phyloP scores from a whole-genome alignment of 495 filamentous ascomycete species.

The Talaromyces nanjingensis region DNA sequence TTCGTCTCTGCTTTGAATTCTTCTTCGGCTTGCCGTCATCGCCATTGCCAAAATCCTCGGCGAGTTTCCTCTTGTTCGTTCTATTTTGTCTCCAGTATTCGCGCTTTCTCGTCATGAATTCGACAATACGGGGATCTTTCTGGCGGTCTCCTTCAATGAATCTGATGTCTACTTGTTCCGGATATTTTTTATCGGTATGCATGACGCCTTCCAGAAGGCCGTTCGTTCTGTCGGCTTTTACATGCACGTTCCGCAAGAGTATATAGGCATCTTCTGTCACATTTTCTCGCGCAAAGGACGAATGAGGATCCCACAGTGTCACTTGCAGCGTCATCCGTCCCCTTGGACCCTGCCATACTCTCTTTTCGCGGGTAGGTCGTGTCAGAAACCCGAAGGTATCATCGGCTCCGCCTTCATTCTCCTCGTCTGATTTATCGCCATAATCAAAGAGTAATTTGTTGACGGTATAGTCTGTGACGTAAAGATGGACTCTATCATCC shows the following conservation, averaged over 20 bases:
- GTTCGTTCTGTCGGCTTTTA: constrained; percentile 47
- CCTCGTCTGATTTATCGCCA: constrained; percentile 26
- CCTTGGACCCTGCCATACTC: constrained; percentile 69
- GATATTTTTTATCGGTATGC: constrained; percentile 50
- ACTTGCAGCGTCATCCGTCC: constrained; percentile 69
- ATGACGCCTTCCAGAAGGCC: constrained; percentile 65
- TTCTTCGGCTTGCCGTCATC: constrained; percentile 25
- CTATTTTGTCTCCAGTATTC: constrained; percentile 53
- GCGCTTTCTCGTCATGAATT: constrained; percentile 54
- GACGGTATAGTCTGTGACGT: constrained; percentile 81
- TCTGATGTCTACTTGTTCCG: constrained; percentile 47
- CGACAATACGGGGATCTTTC: constrained; percentile 45
- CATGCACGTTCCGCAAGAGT: constrained; percentile 61
- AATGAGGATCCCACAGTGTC: constrained; percentile 65
- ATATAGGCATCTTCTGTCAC: constrained; percentile 56
- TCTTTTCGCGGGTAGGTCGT: constrained; percentile 12
- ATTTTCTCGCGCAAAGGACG: constrained; percentile 43
- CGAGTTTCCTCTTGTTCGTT: constrained; percentile 33
- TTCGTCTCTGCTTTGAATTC: constrained; percentile 21
- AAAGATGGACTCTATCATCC: constrained; percentile 50
- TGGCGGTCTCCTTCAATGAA: constrained; percentile 30
- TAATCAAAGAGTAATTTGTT: constrained; percentile 56
- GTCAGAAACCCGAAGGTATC: constrained; percentile 41
- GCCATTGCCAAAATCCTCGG: constrained; percentile 16
- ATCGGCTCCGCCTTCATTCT: constrained; percentile 33